phyloP scores from a whole-genome alignment of 805 yeast genomes.

The Helenozyma rhizophorensis region DNA sequence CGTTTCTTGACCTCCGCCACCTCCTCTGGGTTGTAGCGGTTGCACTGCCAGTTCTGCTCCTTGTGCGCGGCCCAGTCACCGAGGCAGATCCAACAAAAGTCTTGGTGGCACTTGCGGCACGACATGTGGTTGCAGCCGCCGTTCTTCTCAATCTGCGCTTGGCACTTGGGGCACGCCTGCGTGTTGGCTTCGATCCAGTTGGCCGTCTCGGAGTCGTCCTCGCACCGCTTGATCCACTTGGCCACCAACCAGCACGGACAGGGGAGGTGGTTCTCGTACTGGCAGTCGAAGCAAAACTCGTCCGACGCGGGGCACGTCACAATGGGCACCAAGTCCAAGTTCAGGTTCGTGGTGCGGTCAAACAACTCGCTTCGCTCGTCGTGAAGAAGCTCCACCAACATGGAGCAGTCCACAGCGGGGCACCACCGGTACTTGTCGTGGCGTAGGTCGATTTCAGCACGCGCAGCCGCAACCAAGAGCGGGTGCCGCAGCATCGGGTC shows the following conservation, averaged over 20 bases:
- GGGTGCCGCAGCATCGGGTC: constrained; percentile 9
- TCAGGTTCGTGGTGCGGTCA: constrained; percentile 4
- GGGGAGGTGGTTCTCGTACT: constrained; percentile 74
- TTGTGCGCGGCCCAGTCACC: constrained; percentile 74
- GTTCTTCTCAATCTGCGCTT: constrained; percentile 76
- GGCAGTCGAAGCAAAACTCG: constrained; percentile 75
- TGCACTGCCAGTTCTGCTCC: constrained; percentile 62
- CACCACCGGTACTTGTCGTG: constrained; percentile 63
- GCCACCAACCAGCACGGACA: constrained; percentile 69
- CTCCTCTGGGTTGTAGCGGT: constrained; percentile 37
- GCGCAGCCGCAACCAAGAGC: constrained; percentile 11
- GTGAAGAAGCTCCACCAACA: constrained; percentile 41
- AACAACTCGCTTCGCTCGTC: constrained; percentile 8
- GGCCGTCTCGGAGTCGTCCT: constrained; percentile 82
- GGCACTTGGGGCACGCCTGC: constrained; percentile 81
- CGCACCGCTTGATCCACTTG: constrained; percentile 73
- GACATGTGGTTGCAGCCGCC: constrained; percentile 98
- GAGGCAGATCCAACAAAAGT: constrained; percentile 93
- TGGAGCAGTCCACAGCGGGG: constrained; percentile 76
- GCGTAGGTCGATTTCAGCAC: constrained; percentile 8
- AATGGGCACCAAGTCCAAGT: constrained; percentile 46
- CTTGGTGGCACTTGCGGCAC: constrained; percentile 69
- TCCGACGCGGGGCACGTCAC: constrained; percentile 67
- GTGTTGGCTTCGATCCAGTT: constrained; percentile 87
- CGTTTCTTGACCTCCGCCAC: constrained; percentile 39